Evolutionary conservation across 164 flowering plant species (phyloP).

Genomic region (Macadamia integrifolia): DNA sequence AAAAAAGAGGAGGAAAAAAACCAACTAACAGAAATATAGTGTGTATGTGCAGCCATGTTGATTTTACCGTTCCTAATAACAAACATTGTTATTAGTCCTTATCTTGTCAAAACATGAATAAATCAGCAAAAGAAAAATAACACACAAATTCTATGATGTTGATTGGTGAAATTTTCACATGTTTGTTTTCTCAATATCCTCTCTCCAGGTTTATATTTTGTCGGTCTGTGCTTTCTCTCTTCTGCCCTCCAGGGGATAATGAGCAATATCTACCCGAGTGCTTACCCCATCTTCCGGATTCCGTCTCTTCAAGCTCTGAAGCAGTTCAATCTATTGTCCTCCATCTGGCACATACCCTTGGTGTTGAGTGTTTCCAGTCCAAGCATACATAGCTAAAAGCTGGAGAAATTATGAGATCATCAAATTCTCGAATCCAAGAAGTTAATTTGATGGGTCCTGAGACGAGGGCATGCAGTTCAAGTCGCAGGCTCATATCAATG

Average conservation of each 20-base stretch:
- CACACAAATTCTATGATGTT: neutral
- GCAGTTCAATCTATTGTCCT: slow-evolving; percentile 39
- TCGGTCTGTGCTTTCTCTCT: slow-evolving; percentile 53
- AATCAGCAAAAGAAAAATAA: neutral
- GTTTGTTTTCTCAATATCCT: neutral
- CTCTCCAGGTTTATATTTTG: slow-evolving; percentile 81
- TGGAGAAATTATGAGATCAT: neutral
- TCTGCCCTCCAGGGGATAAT: slow-evolving; percentile 37
- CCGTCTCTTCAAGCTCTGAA: slow-evolving; percentile 53
- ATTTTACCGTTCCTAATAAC: too few species aligned
- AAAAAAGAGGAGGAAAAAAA: too few species aligned
- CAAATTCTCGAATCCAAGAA: neutral
- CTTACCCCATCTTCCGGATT: slow-evolving; percentile 65
- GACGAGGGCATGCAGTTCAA: neutral
- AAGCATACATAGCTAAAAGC: slow-evolving; percentile 2
- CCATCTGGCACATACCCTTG: slow-evolving; percentile 54
- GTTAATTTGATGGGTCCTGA: neutral
- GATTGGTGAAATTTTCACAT: neutral
- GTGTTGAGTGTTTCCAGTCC: slow-evolving; percentile 45
- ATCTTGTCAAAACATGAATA: neutral
- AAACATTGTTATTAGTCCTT: neutral
- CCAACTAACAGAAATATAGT: too few species aligned
- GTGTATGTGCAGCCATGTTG: neutral
- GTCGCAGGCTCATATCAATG: neutral
- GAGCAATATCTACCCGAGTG: slow-evolving; percentile 64